Percentiles rank a stretch among this genome's conserved stretches.
Conservation (phyloP, 2,329 filamentous ascomycete genomes). For the Phaeomoniella chlamydospora region DNA sequence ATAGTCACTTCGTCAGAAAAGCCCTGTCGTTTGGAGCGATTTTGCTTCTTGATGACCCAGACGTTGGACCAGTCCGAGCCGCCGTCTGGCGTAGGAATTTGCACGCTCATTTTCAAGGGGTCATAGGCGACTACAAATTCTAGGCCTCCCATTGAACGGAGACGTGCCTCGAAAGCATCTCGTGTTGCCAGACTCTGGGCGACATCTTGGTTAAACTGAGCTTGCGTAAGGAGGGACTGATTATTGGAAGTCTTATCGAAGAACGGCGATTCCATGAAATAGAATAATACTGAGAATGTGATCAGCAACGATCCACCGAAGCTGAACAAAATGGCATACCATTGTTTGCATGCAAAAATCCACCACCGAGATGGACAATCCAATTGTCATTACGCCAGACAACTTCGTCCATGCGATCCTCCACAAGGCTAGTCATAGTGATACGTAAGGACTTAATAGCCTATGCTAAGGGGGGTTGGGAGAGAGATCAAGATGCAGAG, state of each 20-base stretch:
- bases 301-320: background rate
- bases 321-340: slow-evolving; percentile 5
- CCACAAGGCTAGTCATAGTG: background rate
- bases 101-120: slow-evolving; percentile 32
- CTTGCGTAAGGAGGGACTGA: slow-evolving; percentile 38
- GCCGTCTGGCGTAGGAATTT: slow-evolving; percentile 21
- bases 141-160: slow-evolving; percentile 40
- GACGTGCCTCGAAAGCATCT: slow-evolving; percentile 37
- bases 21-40: slow-evolving; percentile 26
- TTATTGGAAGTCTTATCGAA: slow-evolving; percentile 49
- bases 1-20: slow-evolving; percentile 34
- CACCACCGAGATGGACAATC: slow-evolving; percentile 5
- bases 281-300: slow-evolving; percentile 37
- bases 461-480: no score
- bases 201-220: slow-evolving; percentile 31
- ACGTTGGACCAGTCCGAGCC: slow-evolving; percentile 33
- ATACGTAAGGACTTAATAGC: no score
- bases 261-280: slow-evolving; percentile 49
- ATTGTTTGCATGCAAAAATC: slow-evolving; percentile 12
- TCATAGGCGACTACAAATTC: slow-evolving; percentile 47
- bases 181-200: slow-evolving; percentile 38
- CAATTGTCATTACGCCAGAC: background rate
- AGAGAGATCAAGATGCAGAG: no score
- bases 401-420: background rate
- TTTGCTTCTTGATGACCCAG: slow-evolving; percentile 49